Evolutionary conservation across 106 monocot species (phyloP).

Genomic region (Cymbidium sinense): DNA sequence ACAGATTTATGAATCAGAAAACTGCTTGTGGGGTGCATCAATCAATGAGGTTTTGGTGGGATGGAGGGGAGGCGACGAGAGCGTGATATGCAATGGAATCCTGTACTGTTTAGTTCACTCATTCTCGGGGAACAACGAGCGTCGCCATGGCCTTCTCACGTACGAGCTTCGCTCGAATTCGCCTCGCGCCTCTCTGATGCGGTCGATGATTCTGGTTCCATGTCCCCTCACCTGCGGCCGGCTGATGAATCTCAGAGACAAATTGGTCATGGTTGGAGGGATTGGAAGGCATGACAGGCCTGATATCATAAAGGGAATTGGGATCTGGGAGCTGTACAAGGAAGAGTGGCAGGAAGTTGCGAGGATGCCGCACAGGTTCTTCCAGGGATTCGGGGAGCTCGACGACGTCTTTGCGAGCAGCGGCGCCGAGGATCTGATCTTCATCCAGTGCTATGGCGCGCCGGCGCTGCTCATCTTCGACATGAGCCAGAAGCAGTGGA

Average conservation of each 20-base stretch:
- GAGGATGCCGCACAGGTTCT: conserved; percentile 76
- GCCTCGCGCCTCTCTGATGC: conserved; percentile 27
- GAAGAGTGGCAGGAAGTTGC: conserved; percentile 65
- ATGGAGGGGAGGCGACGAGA: conserved; percentile 91
- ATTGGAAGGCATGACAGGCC: conserved; percentile 68
- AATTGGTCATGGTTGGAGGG: conserved; percentile 82
- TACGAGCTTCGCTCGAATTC: conserved; percentile 38
- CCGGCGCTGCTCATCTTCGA: conserved; percentile 45
- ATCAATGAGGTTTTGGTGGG: conserved; percentile 50
- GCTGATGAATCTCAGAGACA: conserved; percentile 74
- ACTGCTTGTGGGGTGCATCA: conserved; percentile 36
- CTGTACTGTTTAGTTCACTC: conserved; percentile 76
- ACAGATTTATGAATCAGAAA: conserved; percentile 57
- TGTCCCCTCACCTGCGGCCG: conserved; percentile 80
- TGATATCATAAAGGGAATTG: conserved; percentile 85
- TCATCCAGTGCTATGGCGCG: conserved; percentile 56
- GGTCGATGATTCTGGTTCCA: conserved; percentile 39
- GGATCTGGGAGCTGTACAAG: conserved; percentile 73
- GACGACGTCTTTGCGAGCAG: conserved; percentile 28
- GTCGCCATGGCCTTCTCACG: conserved; percentile 60
- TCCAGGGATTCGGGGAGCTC: conserved; percentile 27
- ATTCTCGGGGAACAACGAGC: conserved; percentile 32
- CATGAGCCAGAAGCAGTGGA: conserved; percentile 40
- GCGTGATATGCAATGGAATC: conserved; percentile 68
- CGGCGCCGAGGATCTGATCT: conserved; percentile 40